Percentiles rank a stretch among this genome's conserved stretches.
phyloP scores from a whole-genome alignment of 495 filamentous ascomycete species.

The Diplogelasinospora grovesii region DNA sequence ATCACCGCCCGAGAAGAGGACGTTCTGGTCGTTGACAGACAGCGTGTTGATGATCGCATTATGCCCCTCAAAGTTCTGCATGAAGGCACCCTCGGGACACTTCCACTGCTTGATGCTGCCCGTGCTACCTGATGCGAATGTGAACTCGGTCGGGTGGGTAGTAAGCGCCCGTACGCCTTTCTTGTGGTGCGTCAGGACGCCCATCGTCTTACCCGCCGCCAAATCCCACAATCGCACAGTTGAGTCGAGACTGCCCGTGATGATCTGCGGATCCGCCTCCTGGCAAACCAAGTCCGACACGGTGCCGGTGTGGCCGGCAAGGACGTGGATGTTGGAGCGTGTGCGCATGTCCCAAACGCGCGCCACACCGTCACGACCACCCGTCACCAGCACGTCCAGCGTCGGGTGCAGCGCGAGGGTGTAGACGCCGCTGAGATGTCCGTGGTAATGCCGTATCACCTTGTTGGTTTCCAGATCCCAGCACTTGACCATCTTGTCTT shows the following conservation, averaged over 20 bases:
- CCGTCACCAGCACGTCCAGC: slow-evolving; percentile 89
- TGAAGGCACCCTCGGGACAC: slow-evolving; percentile 94
- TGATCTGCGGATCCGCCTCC: slow-evolving; percentile 94
- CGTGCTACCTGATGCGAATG: slow-evolving; percentile 86
- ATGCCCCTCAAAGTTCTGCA: slow-evolving; percentile 98
- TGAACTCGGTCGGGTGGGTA: slow-evolving; percentile 89
- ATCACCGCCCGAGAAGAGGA: slow-evolving; percentile 91
- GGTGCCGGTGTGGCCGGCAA: slow-evolving; percentile 83
- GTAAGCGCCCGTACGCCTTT: slow-evolving; percentile 86
- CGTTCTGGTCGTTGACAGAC: slow-evolving; percentile 89
- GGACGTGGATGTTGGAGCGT: slow-evolving; percentile 86
- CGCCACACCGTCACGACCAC: slow-evolving; percentile 88
- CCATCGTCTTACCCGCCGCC: slow-evolving; percentile 93
- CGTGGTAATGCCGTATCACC: slow-evolving; percentile 97
- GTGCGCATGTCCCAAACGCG: slow-evolving; percentile 99
- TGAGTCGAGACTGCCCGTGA: slow-evolving; percentile 81
- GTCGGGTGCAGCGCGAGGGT: slow-evolving; percentile 86
- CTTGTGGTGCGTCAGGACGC: slow-evolving; percentile 95
- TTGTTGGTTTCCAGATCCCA: slow-evolving; percentile 99
- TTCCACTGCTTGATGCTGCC: slow-evolving; percentile 99
- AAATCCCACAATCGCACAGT: slow-evolving; percentile 95
- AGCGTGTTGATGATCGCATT: slow-evolving; percentile 94
- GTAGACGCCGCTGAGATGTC: slow-evolving; percentile 94
- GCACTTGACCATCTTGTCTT: slow-evolving; percentile 99
- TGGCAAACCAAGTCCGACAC: slow-evolving; percentile 87